Evolutionary conservation across 306 rosid genomes (phyloP), one percentile per base, ranked within the genome.

Genomic region (Notholithocarpus densiflorus): DNA sequence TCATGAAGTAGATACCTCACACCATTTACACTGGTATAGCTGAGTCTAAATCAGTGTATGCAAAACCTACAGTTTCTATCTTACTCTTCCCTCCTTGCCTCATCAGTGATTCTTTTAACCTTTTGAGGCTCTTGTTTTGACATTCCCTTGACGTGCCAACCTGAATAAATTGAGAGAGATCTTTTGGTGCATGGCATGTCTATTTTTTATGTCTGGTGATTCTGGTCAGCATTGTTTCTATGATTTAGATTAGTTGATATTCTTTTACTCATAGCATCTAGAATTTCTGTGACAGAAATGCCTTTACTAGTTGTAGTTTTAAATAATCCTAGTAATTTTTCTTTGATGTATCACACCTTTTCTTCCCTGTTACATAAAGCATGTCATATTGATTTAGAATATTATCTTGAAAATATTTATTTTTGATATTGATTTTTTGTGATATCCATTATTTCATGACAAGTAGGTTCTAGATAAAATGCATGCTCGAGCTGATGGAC

Each of bases 401-500:
- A 1, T 40, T 43, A 10, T 14, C 40, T 34, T 34, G 40, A 34
- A 21, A 73, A 15, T 40, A 4, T 21, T 13, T 59, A 6, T 75
- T 24, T 64, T 54, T 53, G 51, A 59, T 13, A 20, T 17, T 2
- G 24, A 56, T 24, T 68, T 32, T 84, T 56, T 68, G 9, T 45
- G 19, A 11, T 73, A 68, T 69, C 64, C n/a, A 9, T 56, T 40
- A 27, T 56, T 78, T 82, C 69, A 32, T 84, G 73, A 78, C 80
- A 29, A 24, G 54, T 80, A 90, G 98, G 98, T 92, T 79, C 87
- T 92, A n/a, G 98, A 95, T 84, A 95, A 95, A 90, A 95, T 95
- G 92, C 98, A 95, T 71, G 98, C 98, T 43, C 93, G 98, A 81
- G 98, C 98, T 34, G 84, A 66, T 61, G 98, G 98, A 48, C 95